Conservation (phyloP, 2,329 filamentous ascomycete species). For the Aureobasidium sp. region DNA sequence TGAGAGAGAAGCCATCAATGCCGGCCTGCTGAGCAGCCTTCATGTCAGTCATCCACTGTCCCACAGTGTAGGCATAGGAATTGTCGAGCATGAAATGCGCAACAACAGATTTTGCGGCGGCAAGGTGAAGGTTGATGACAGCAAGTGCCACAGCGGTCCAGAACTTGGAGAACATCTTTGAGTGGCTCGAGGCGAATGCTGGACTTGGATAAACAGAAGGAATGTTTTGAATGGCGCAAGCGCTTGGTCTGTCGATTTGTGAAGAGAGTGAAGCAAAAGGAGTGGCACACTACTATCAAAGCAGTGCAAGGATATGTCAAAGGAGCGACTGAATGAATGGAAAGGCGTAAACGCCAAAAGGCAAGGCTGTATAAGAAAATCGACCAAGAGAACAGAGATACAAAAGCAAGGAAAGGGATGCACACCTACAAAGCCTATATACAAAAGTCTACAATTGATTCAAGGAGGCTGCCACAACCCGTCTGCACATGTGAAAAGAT, state of each 20-base stretch:
- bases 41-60: slow-evolving; percentile 31
- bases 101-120: slow-evolving; percentile 27
- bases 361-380: neutral
- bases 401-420: neutral
- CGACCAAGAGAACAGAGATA: slow-evolving; percentile 5
- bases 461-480: neutral
- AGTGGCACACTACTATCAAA: slow-evolving; percentile 15
- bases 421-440: slow-evolving; percentile 8
- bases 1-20: slow-evolving; percentile 34
- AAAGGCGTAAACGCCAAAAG: slow-evolving; percentile 10
- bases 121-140: slow-evolving; percentile 23
- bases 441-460: neutral
- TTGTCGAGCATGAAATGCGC: slow-evolving; percentile 34
- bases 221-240: neutral
- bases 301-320: neutral
- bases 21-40: slow-evolving; percentile 28
- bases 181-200: neutral
- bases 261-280: slow-evolving; percentile 1
- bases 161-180: slow-evolving; percentile 3
- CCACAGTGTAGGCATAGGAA: slow-evolving; percentile 29
- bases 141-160: slow-evolving; percentile 15
- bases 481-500: neutral
- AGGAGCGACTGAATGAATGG: slow-evolving; percentile 12
- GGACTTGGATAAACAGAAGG: neutral
- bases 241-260: neutral